These are phyloP conservation scores for Melanogaster broomeanus DNA, from an alignment of 768 basidiomycete genomes.

Conservation along the genomic window DNA sequence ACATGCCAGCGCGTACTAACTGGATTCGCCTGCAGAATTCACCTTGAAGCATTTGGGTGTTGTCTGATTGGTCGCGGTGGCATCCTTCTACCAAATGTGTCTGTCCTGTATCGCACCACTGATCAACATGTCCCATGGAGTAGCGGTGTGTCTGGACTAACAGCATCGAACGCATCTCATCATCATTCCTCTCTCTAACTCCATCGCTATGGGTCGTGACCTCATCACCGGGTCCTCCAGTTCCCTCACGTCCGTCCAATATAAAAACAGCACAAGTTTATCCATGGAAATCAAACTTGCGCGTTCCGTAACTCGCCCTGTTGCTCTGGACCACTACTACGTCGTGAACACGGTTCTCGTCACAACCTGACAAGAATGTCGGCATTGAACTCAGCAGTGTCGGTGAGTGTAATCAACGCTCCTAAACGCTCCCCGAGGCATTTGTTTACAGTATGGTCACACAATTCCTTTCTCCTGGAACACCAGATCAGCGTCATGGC, in stretches of 20 bases:
- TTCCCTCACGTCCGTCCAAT: background rate
- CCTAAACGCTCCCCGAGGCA: background rate
- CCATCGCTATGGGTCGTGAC: too few relatives aligned
- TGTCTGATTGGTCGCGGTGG: background rate
- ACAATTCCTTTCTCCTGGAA: conserved; percentile 39
- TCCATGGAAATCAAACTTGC: background rate
- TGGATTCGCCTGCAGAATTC: background rate
- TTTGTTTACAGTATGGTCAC: conserved; percentile 23
- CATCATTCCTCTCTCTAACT: too few relatives aligned
- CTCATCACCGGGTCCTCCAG: too few relatives aligned
- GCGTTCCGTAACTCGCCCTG: background rate
- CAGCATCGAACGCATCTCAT: too few relatives aligned
- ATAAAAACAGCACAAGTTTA: conserved; percentile 1
- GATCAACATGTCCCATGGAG: background rate
- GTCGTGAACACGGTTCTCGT: conserved; percentile 42
- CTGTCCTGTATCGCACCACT: background rate
- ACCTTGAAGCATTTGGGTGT: background rate
- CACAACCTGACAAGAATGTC: too few relatives aligned
- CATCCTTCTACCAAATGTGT: background rate
- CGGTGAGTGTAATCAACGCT: conserved; percentile 23
- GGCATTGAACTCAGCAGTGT: too few relatives aligned
- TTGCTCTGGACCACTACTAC: conserved; percentile 36
- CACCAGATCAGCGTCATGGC: conserved; percentile 51
- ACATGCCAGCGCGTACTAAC: too few relatives aligned
- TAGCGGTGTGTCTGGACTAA: too few relatives aligned